Evolutionary conservation across 1,284 basidiomycete genomes (phyloP), one percentile per base, ranked within the genome.

Genomic region (Pseudozyma tsukubaensis): DNA sequence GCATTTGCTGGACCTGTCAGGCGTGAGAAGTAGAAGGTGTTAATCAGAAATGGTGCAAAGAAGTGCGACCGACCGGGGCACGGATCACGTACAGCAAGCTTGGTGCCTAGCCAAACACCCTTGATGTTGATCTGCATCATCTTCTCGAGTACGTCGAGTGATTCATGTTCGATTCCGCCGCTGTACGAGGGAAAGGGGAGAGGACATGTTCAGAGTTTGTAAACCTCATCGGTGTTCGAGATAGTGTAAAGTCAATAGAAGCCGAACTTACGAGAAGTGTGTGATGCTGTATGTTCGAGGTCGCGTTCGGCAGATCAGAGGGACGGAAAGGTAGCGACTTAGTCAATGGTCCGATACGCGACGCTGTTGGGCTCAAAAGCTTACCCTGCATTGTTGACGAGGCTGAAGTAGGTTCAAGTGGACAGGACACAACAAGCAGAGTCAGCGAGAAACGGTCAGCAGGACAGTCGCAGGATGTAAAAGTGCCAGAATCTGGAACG

Each of bases 91-190:
- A 29, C 47, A n/a, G 61, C 73, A 36, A 61, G 48, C 47, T 73
- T 68, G 47, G 70, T 65, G 40, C 73, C 73, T 11, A 76, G 50
- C 54, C 60, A 76, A 24, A 69, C 55, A 35, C 73, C 73, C 29
- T 71, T 66, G 57, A 72, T 52, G 54, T 76, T 76, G 60, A 76
- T 67, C 49, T 63, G 61, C 54, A 76, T 59, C 42, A 67, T 54
- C 35, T 57, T 55, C n/a, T 76, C 73, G 44, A 73, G 66, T 7
- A 53, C 24, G 1, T 72, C 51, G 54, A 76, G 18, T 1, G 65
- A 53, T 18, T 76, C 73, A 44, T 73, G 49, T 44, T 64, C 55
- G 51, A 76, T 72, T 11, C 65, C 65, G n/a, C 70, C 73, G 39
- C 24, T 29, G 24, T 29, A 29, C 6, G 24, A 29, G 6, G 3